Percentiles rank a stretch among this genome's conserved stretches.
These are phyloP conservation scores for Amanita inopinata DNA, from an alignment of 768 basidiomycete species.

Conservation along the genomic window DNA sequence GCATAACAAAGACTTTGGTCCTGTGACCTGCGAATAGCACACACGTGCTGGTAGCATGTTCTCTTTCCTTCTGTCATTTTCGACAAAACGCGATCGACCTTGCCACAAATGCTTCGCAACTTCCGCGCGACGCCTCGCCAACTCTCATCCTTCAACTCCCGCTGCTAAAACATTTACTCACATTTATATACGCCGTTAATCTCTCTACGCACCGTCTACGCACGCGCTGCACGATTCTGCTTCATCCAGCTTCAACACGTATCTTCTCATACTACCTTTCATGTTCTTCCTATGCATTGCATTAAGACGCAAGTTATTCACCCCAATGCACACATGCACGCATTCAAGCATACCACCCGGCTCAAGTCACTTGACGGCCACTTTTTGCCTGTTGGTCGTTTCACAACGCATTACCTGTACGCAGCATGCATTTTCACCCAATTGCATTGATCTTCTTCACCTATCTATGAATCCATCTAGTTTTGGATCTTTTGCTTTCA, in stretches of 20 bases:
- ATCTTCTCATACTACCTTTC: not conserved
- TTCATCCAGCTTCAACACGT: not conserved
- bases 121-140: conserved; percentile 1
- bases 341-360: conserved; percentile 2
- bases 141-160: not conserved
- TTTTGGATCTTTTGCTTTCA: not conserved
- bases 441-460: not conserved
- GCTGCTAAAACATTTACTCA: conserved; percentile 3
- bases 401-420: not conserved
- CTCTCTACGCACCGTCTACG: conserved; percentile 6
- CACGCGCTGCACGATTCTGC: conserved; percentile 5
- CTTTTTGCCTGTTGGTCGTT: not conserved
- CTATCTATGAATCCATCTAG: not conserved
- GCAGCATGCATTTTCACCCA: not conserved
- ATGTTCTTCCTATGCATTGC: conserved; percentile 1
- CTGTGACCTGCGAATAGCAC: conserved; percentile 6
- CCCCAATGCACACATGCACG: not conserved
- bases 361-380: not conserved
- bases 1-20: conserved; percentile 4
- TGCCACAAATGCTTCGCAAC: not conserved
- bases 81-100: not conserved
- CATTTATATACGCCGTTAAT: conserved; percentile 7
- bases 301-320: conserved; percentile 5
- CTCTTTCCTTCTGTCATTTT: conserved; percentile 1
- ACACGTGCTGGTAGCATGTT: conserved; percentile 8